Percentiles rank a stretch among this genome's conserved stretches.
Evolutionary conservation across 1,139 yeast genomes (phyloP).

Genomic region (Arxiozyma heterogenica): DNA sequence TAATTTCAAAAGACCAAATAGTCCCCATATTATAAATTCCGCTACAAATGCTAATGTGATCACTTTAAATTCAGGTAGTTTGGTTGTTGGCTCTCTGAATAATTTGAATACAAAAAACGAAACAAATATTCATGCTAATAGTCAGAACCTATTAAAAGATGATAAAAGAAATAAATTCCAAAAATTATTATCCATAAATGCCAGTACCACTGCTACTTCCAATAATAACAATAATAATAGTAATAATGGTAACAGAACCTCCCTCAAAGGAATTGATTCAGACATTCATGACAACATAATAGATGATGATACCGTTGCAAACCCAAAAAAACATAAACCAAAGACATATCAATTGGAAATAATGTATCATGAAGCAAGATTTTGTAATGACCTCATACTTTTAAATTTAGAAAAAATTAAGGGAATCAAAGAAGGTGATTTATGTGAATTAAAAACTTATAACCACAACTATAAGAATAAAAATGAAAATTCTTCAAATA

Average conservation of each 20-base stretch:
- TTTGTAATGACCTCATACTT: slow-evolving; percentile 50
- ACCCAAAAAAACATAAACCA: background rate
- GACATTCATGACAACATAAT: background rate
- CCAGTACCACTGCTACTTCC: background rate
- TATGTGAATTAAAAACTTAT: slow-evolving; percentile 52
- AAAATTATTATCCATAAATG: background rate
- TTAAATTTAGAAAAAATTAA: slow-evolving; percentile 52
- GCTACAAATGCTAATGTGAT: slow-evolving; percentile 16
- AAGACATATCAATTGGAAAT: slow-evolving; percentile 36
- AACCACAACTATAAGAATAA: slow-evolving; percentile 8
- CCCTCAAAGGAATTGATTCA: background rate
- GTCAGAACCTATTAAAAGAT: background rate
- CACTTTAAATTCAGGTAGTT: slow-evolving; percentile 17
- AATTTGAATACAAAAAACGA: background rate
- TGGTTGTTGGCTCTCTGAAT: slow-evolving; percentile 15
- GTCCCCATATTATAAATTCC: slow-evolving; percentile 12
- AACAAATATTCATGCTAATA: background rate
- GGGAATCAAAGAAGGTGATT: slow-evolving; percentile 58
- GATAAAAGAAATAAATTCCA: background rate
- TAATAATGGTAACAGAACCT: no score
- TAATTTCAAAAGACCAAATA: slow-evolving; percentile 5
- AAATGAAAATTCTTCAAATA: slow-evolving; percentile 7
- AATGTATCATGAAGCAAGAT: slow-evolving; percentile 66
- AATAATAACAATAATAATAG: background rate
- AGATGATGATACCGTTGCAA: background rate